A percentile compares a stretch with the other conserved stretches of the same genome.
phyloP scores from a whole-genome alignment of 208 protist genomes.

The Spongospora subterranea region DNA sequence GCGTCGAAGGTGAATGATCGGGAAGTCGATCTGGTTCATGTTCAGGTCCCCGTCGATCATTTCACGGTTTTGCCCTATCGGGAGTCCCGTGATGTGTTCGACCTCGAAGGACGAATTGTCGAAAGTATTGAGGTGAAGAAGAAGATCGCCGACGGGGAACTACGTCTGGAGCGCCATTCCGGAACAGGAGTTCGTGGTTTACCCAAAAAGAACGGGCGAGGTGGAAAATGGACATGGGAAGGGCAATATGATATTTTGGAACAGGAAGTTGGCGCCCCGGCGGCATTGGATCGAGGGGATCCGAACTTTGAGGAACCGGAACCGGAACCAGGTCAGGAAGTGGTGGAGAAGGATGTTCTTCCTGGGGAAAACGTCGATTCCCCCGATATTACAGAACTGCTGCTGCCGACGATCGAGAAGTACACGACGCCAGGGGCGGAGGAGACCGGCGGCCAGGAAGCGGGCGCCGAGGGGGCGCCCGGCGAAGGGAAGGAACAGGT shows the following conservation, averaged over 20 bases:
- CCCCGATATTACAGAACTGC: too few relatives aligned
- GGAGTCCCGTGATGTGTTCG: not conserved
- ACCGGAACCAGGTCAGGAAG: not conserved
- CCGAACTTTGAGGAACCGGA: not conserved
- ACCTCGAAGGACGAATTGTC: not conserved
- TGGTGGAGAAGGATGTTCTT: too few relatives aligned
- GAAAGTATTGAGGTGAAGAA: not conserved
- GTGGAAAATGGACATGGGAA: constrained; percentile 5
- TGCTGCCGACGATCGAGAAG: too few relatives aligned
- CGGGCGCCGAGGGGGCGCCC: too few relatives aligned
- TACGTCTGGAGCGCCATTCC: constrained; percentile 36
- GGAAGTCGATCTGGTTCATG: not conserved
- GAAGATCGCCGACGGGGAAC: not conserved
- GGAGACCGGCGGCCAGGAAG: too few relatives aligned
- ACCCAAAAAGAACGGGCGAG: constrained; percentile 16
- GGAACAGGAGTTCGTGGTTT: not conserved
- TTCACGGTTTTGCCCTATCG: not conserved
- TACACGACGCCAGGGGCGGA: too few relatives aligned
- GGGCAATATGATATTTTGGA: not conserved
- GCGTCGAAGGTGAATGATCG: not conserved
- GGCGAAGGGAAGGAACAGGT: too few relatives aligned
- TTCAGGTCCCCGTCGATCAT: not conserved
- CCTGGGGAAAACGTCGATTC: too few relatives aligned
- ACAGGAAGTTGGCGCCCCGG: not conserved
- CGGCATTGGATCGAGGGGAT: not conserved